Evolutionary conservation across 2,329 filamentous ascomycete species (phyloP).

Genomic region (Xylariales sp.): DNA sequence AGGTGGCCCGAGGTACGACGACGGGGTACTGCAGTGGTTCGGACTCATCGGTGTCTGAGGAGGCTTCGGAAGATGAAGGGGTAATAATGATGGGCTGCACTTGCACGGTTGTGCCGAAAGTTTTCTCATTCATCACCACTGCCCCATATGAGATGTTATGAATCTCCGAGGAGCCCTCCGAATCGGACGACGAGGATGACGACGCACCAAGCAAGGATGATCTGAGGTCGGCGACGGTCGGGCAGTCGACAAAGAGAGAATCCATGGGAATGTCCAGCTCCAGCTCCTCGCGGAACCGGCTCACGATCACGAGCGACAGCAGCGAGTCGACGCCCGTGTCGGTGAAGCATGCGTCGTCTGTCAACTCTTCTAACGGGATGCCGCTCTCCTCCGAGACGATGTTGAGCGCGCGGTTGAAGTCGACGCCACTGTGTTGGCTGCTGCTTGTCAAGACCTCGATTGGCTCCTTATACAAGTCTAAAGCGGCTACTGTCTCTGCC

Average conservation of each 20-base stretch:
- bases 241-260: slow-evolving; percentile 5
- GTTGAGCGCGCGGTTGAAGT: not conserved
- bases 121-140: no score
- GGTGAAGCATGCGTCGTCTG: slow-evolving; percentile 17
- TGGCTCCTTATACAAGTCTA: slow-evolving; percentile 1
- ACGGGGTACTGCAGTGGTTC: no score
- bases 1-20: no score
- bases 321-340: slow-evolving; percentile 14
- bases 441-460: not conserved
- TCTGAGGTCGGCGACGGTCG: no score
- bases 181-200: no score
- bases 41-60: no score
- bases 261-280: slow-evolving; percentile 9
- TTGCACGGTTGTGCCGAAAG: no score
- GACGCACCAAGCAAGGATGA: no score
- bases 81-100: no score
- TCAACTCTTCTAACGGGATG: slow-evolving; percentile 15
- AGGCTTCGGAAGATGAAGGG: no score
- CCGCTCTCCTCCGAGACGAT: slow-evolving; percentile 16
- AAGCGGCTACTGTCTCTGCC: slow-evolving; percentile 9
- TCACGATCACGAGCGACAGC: slow-evolving; percentile 13
- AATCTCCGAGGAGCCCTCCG: no score
- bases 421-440: not conserved
- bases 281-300: slow-evolving; percentile 13
- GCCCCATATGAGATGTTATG: no score